Conservation (phyloP, 495 filamentous ascomycete species). For the Neurospora terricola region DNA sequence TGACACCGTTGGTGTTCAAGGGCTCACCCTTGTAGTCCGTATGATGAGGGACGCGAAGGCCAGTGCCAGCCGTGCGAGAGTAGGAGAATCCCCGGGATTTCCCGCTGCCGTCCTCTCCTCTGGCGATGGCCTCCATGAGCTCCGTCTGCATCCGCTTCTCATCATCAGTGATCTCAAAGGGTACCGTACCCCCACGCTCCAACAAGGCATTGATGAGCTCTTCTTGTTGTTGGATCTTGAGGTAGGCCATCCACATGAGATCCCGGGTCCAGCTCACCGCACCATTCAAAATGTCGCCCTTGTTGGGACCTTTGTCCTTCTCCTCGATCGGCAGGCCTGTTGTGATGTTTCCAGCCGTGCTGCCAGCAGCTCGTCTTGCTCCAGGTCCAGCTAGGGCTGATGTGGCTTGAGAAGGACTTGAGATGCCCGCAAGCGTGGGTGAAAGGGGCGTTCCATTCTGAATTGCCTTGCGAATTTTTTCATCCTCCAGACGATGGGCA, state of each 20-base stretch:
- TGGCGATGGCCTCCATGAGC: slow-evolving; percentile 71
- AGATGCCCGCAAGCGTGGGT: slow-evolving; percentile 54
- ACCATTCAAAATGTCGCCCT: slow-evolving; percentile 96
- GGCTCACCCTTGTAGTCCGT: slow-evolving; percentile 84
- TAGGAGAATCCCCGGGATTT: slow-evolving; percentile 51
- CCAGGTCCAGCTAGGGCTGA: slow-evolving; percentile 79
- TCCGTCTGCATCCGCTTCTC: slow-evolving; percentile 92
- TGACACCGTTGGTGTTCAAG: slow-evolving; percentile 36
- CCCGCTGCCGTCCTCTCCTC: slow-evolving; percentile 51
- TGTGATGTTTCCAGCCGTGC: slow-evolving; percentile 71
- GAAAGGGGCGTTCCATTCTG: slow-evolving; percentile 83
- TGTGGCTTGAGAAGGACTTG: slow-evolving; percentile 64
- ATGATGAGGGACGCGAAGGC: slow-evolving; percentile 82
- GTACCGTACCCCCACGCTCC: slow-evolving; percentile 60
- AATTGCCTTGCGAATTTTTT: slow-evolving; percentile 90
- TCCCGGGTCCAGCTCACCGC: slow-evolving; percentile 95
- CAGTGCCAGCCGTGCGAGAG: slow-evolving; percentile 71
- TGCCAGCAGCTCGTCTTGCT: slow-evolving; percentile 62
- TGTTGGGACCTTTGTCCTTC: slow-evolving; percentile 98
- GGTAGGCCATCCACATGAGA: slow-evolving; percentile 89
- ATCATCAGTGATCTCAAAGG: slow-evolving; percentile 81
- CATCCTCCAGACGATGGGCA: slow-evolving; percentile 85
- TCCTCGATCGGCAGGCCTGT: slow-evolving; percentile 87
- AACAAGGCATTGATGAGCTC: slow-evolving; percentile 66
- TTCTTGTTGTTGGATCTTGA: slow-evolving; percentile 79